Evolutionary conservation across 2,329 filamentous ascomycete species (phyloP), one percentile per base, ranked within the genome.

Genomic region (Pseudogymnoascus sp.): DNA sequence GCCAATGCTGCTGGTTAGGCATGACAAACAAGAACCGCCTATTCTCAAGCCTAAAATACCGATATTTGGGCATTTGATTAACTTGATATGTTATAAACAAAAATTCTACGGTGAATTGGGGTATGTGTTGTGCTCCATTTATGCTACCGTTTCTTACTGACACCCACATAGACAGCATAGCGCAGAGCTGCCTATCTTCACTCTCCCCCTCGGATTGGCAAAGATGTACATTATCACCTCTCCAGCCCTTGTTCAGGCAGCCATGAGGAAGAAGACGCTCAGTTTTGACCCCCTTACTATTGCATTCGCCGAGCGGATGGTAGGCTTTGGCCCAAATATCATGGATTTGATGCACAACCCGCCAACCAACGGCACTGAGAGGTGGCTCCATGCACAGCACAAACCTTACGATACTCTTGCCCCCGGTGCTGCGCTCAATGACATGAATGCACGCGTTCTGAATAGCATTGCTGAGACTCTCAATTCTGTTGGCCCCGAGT

Each of bases 191-290:
- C 69, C 67, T 2, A 76, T 78, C 61, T 77, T 74, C 59, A 79
- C 79, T 0, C 67, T 81, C 3, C 76, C 74, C 9, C 76, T 80
- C 68, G 68, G 78, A 26, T 74, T 70, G 57, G 68, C 71, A 37
- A 77, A 77, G 60, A 68, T 78, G 21, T 82, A 82, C 66, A 65
- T 76, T n/a, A 73, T 80, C 21, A 76, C 71, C 44, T 72, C 73
- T 4, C 75, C 79, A 1, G 59, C 67, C 0, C 66, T 81, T 3
- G 69, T 76, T 13, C 71, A 74, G 24, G 66, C 72, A 5, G 72
- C 76, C 10, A 72, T 78, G 35, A 74, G 76, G 21, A 71, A 70
- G 17, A 74, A 75, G 39, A 71, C 72, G 21, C 68, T 80, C 21
- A 73, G 72, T 0, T 79, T 80, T 65, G 74, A 77, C 36, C 73